Conservation (phyloP, 202 grass and related monocot genomes). For the Carex arenaria region DNA sequence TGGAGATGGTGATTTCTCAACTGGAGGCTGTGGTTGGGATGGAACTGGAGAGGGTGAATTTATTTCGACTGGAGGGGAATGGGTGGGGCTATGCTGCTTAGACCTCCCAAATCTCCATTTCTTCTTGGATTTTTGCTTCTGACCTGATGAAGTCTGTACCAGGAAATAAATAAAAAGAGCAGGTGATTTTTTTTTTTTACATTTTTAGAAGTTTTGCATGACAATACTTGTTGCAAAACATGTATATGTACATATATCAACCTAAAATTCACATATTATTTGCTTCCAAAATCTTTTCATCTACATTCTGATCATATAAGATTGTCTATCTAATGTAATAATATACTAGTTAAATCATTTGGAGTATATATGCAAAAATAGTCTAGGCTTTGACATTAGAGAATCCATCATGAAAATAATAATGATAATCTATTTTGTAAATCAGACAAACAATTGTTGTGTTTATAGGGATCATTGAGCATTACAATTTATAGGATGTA, state of each 20-base stretch:
- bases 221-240: neutral
- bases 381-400: neutral
- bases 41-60: slow-evolving; percentile 11
- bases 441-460: neutral
- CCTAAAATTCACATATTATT: neutral
- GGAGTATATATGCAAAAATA: neutral
- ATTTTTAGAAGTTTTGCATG: neutral
- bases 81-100: slow-evolving; percentile 24
- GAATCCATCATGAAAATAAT: neutral
- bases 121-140: slow-evolving; percentile 60
- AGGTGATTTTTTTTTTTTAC: slow-evolving; percentile 6
- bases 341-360: neutral
- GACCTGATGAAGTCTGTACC: slow-evolving; percentile 22
- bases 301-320: neutral
- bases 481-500: neutral
- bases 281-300: neutral
- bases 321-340: neutral
- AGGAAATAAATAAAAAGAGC: neutral
- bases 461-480: neutral
- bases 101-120: slow-evolving; percentile 80
- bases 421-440: neutral
- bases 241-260: neutral
- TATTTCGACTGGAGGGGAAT: slow-evolving; percentile 4
- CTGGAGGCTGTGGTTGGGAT: neutral
- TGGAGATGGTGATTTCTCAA: slow-evolving; percentile 13